These are phyloP conservation scores for Helicocarpus griseus DNA, from an alignment of 2,329 filamentous ascomycete species.

Conservation along the genomic window DNA sequence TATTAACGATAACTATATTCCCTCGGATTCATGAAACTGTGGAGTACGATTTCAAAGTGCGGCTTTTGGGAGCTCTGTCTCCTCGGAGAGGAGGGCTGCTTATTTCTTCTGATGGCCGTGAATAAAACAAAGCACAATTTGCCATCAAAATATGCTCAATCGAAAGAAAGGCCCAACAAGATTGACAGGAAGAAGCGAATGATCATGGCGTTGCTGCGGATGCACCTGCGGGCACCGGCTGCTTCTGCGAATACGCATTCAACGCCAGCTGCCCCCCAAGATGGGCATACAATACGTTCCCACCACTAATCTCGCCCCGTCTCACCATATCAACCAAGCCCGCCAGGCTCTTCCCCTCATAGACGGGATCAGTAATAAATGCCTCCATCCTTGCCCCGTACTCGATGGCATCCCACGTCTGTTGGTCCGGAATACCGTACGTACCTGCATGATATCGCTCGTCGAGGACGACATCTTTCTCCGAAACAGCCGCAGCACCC, in stretches of 20 bases:
- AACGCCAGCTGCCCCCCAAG: conserved; percentile 60
- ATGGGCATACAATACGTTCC: conserved; percentile 64
- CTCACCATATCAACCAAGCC: conserved; percentile 61
- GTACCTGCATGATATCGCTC: conserved; percentile 56
- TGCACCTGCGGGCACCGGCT: no score
- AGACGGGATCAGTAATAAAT: conserved; percentile 66
- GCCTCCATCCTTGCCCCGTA: conserved; percentile 60
- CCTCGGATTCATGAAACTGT: no score
- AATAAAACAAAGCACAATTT: no score
- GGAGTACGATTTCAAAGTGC: no score
- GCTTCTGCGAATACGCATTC: conserved; percentile 57
- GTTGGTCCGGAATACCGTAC: conserved; percentile 58
- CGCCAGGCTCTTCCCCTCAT: conserved; percentile 65
- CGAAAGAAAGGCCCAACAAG: no score
- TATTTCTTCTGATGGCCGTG: no score
- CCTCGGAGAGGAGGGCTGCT: no score
- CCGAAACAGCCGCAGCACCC: conserved; percentile 48
- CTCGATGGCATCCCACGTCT: conserved; percentile 58
- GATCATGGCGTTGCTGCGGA: no score
- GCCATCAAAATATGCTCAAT: no score
- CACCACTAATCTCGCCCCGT: conserved; percentile 50
- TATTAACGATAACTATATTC: no score
- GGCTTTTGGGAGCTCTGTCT: no score
- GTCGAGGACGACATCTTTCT: conserved; percentile 54
- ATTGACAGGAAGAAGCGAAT: no score